Base-by-base conservation (phyloP, 2,329 filamentous ascomycete species). In the Ceratocystis eucalypticola region DNA sequence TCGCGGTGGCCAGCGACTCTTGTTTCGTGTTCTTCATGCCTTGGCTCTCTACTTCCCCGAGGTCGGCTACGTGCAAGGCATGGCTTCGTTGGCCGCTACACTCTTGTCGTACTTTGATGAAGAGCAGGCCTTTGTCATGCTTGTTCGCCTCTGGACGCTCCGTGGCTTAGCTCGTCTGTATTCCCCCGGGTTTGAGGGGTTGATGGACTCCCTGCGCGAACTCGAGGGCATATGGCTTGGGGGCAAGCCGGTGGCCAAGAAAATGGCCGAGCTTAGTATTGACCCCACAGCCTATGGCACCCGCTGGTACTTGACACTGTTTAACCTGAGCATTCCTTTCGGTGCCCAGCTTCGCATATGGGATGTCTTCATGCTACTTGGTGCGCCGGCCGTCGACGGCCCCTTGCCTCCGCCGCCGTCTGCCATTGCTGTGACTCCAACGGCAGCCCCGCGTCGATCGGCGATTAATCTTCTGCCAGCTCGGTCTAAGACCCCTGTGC, bases 401-500 rank as follows among this genome's bases (percentile, higher is more conserved):
- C 69, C 15, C 65, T 67, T 17, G 25, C 70, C 1, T 66, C 71
- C 25, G 48, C 68, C 7, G 17, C 69, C 45, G 22, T 66, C 67
- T 46, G 61, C 65, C 15, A 46, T 63, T 7, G 53, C 64, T 3
- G 44, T 28, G n/a, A 25, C 50, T 2, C 55, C 66, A 3, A 41
- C 44, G 4, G 28, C 48, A 22, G 59, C 59, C 3, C 64, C 64
- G n/a, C 66, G 64, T 25, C 64, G 66, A 15, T 63, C 57, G 1
- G 64, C 66, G 10, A 68, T 68, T 30, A 68, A 64, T 61, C 94
- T 94, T 0, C 97, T 97, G 71, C 83, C 90, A 91, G 91, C 4
- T 93, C 97, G 75, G 84, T 97, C 45, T 88, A 94, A 64, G 88
- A 96, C 1, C 96, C 96, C 76, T 90, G 94, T 93, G 93, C 97